Evolutionary conservation across 805 yeast species (phyloP).

Genomic region (Crinitomyces ghanaensis): DNA sequence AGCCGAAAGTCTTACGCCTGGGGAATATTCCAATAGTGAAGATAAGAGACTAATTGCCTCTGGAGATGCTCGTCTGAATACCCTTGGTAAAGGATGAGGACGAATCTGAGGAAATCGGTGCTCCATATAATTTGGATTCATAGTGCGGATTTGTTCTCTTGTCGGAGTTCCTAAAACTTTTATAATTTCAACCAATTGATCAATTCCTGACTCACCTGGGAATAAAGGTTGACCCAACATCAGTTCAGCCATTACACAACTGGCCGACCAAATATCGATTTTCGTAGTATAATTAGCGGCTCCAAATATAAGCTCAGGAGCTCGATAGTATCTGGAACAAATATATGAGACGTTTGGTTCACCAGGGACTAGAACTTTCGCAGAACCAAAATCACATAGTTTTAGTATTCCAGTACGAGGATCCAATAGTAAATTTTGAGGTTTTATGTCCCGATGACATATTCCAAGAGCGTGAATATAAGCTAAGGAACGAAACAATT

Average conservation of each 20-base stretch:
- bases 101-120: slow-evolving; percentile 73
- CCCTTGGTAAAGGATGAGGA: slow-evolving; percentile 46
- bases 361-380: slow-evolving; percentile 75
- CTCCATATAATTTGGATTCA: slow-evolving; percentile 97
- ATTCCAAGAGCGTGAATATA: slow-evolving; percentile 59
- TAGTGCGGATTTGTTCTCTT: slow-evolving; percentile 77
- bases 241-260: slow-evolving; percentile 96
- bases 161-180: slow-evolving; percentile 94
- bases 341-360: slow-evolving; percentile 96
- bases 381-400: slow-evolving; percentile 93
- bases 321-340: slow-evolving; percentile 92
- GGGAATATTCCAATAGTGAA: slow-evolving; percentile 80
- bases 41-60: slow-evolving; percentile 78
- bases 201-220: slow-evolving; percentile 97
- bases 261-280: slow-evolving; percentile 95
- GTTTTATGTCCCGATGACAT: slow-evolving; percentile 91
- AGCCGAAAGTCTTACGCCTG: slow-evolving; percentile 71
- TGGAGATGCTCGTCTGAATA: slow-evolving; percentile 66
- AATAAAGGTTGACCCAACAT: slow-evolving; percentile 91
- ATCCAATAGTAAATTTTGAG: slow-evolving; percentile 79
- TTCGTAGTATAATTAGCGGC: slow-evolving; percentile 94
- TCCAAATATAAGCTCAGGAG: slow-evolving; percentile 96
- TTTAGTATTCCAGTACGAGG: slow-evolving; percentile 77
- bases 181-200: slow-evolving; percentile 92
- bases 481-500: slow-evolving; percentile 62